Percentiles rank a stretch among this genome's conserved stretches.
phyloP scores from a whole-genome alignment of 2,329 filamentous ascomycete genomes.

The Diaporthe vaccinii region DNA sequence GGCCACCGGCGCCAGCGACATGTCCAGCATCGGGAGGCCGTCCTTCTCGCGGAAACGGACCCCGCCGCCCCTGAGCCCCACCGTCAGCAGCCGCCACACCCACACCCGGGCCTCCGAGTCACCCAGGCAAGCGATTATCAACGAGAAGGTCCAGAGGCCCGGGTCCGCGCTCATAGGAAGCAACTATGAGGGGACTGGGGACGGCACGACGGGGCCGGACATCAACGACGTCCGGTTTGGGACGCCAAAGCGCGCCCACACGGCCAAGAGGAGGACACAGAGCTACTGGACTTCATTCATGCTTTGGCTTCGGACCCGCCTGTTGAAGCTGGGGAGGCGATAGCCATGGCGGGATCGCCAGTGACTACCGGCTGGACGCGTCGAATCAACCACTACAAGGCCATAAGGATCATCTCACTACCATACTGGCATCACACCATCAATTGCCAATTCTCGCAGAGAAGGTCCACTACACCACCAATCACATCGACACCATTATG shows the following conservation, averaged over 20 bases:
- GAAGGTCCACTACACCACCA: not conserved
- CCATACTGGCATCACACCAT: slow-evolving; percentile 1
- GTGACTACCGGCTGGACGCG: not conserved
- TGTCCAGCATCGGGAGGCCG: slow-evolving; percentile 38
- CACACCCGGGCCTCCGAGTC: slow-evolving; percentile 18
- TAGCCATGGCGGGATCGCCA: slow-evolving; percentile 5
- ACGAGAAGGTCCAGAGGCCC: slow-evolving; percentile 56
- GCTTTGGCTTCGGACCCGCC: slow-evolving; percentile 73
- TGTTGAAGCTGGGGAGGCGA: slow-evolving; percentile 57
- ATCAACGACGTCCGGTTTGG: slow-evolving; percentile 61
- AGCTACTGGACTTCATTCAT: slow-evolving; percentile 74
- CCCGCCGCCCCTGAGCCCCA: slow-evolving; percentile 35
- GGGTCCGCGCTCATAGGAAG: slow-evolving; percentile 56
- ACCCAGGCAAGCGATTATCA: slow-evolving; percentile 23
- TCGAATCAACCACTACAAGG: not conserved
- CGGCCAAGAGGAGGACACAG: slow-evolving; percentile 72
- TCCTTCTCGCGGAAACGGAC: slow-evolving; percentile 46
- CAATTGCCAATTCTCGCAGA: not conserved
- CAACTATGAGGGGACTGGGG: slow-evolving; percentile 60
- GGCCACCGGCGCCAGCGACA: slow-evolving; percentile 47
- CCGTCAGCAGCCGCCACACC: slow-evolving; percentile 32
- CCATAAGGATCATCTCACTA: not conserved
- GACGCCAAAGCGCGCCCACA: slow-evolving; percentile 57
- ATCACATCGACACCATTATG: not conserved
- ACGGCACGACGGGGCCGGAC: slow-evolving; percentile 49